phyloP scores from a whole-genome alignment of 208 protist genomes.

The Herpetomonas samuelpessoai region DNA sequence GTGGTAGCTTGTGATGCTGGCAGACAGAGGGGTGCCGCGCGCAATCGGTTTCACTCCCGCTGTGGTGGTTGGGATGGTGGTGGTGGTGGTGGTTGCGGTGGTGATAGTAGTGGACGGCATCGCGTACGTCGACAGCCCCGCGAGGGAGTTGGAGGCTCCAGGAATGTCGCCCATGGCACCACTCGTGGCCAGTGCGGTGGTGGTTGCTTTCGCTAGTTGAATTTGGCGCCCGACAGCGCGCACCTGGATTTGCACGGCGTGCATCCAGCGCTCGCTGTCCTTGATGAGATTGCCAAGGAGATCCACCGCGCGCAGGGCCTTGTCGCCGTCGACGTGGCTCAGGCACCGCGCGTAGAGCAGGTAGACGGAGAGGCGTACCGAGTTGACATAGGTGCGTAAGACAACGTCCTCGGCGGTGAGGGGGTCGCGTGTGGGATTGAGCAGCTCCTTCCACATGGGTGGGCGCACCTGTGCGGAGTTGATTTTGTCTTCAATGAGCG shows the following conservation, averaged over 20 bases:
- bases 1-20: too few species aligned
- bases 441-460: slow-evolving; percentile 65
- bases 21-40: too few species aligned
- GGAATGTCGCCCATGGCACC: slow-evolving; percentile 4
- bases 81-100: slow-evolving; percentile 9
- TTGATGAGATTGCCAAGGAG: slow-evolving; percentile 33
- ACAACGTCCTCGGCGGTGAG: slow-evolving; percentile 67
- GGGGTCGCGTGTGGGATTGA: slow-evolving; percentile 39
- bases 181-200: slow-evolving; percentile 6
- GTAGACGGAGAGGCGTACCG: slow-evolving; percentile 69
- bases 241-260: slow-evolving; percentile 24
- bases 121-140: background rate
- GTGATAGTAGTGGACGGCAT: background rate
- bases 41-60: background rate
- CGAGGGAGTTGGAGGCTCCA: too few species aligned
- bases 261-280: slow-evolving; percentile 61
- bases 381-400: slow-evolving; percentile 60
- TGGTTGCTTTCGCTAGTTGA: slow-evolving; percentile 4
- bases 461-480: slow-evolving; percentile 66
- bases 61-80: background rate
- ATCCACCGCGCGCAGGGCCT: slow-evolving; percentile 45
- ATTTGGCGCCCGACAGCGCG: slow-evolving; percentile 4
- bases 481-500: slow-evolving; percentile 79
- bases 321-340: slow-evolving; percentile 70
- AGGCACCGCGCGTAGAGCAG: slow-evolving; percentile 81